phyloP scores from a whole-genome alignment of 306 rosid species.

The Prunus dulcis region DNA sequence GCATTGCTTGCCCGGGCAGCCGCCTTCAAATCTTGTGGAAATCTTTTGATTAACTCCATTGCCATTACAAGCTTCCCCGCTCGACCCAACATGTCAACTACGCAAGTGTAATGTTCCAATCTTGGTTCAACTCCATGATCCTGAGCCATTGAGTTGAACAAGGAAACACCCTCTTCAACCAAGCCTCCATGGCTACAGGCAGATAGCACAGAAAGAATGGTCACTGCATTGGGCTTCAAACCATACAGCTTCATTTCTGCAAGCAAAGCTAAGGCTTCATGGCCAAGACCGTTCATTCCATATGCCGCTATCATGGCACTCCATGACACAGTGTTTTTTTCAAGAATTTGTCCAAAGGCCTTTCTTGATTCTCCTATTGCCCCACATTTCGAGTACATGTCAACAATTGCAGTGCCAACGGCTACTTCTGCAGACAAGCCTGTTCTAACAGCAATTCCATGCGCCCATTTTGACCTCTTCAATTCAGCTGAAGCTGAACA shows the following conservation, averaged over 20 bases:
- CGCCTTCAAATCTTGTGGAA: slow-evolving; percentile 32
- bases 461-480: slow-evolving; percentile 42
- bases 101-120: slow-evolving; percentile 44
- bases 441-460: slow-evolving; percentile 33
- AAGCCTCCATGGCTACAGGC: slow-evolving; percentile 51
- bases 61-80: slow-evolving; percentile 38
- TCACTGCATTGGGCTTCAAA: slow-evolving; percentile 38
- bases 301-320: slow-evolving; percentile 40
- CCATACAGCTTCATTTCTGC: slow-evolving; percentile 30
- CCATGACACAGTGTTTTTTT: slow-evolving; percentile 37
- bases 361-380: slow-evolving; percentile 35
- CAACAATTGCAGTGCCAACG: slow-evolving; percentile 39
- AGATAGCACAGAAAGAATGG: slow-evolving; percentile 35
- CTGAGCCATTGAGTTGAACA: slow-evolving; percentile 33
- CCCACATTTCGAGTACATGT: slow-evolving; percentile 54
- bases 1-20: slow-evolving; percentile 23
- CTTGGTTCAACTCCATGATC: slow-evolving; percentile 28
- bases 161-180: slow-evolving; percentile 36
- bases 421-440: slow-evolving; percentile 31
- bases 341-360: slow-evolving; percentile 33
- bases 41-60: slow-evolving; percentile 33
- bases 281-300: slow-evolving; percentile 42
- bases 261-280: slow-evolving; percentile 28
- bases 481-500: slow-evolving; percentile 38
- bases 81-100: slow-evolving; percentile 45